Evolutionary conservation across 2,329 filamentous ascomycete species (phyloP).

Genomic region (Colletotrichum paranaense): DNA sequence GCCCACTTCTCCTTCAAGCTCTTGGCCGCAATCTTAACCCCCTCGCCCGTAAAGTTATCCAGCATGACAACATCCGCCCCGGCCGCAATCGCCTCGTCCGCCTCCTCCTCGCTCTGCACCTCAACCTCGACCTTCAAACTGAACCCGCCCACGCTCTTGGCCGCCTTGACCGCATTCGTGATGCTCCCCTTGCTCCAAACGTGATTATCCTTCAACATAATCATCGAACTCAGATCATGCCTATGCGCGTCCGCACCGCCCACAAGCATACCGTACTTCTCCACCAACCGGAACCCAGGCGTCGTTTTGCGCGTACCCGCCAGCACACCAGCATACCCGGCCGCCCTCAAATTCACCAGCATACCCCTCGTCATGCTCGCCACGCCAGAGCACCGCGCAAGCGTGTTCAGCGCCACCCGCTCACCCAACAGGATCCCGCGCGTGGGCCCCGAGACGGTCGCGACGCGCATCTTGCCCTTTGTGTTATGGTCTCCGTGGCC

Average conservation of each 20-base stretch:
- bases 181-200: slow-evolving; percentile 93
- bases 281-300: slow-evolving; percentile 92
- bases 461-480: slow-evolving; percentile 68
- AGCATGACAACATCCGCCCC: slow-evolving; percentile 98
- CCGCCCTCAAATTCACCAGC: slow-evolving; percentile 65
- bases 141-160: slow-evolving; percentile 87
- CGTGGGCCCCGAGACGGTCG: slow-evolving; percentile 87
- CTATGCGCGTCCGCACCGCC: slow-evolving; percentile 93
- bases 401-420: slow-evolving; percentile 89
- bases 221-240: slow-evolving; percentile 93
- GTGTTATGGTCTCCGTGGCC: slow-evolving; percentile 52
- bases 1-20: slow-evolving; percentile 85
- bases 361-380: slow-evolving; percentile 75
- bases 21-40: slow-evolving; percentile 78
- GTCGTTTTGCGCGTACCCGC: slow-evolving; percentile 98
- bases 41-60: slow-evolving; percentile 90
- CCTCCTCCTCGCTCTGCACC: slow-evolving; percentile 87
- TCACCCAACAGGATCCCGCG: slow-evolving; percentile 88
- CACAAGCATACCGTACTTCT: slow-evolving; percentile 98
- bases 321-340: slow-evolving; percentile 85
- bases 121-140: slow-evolving; percentile 96
- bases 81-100: slow-evolving; percentile 88
- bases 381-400: slow-evolving; percentile 91
- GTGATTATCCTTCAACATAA: slow-evolving; percentile 99
- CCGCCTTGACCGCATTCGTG: slow-evolving; percentile 84